Evolutionary conservation across 78 protist species (phyloP).

Genomic region (Salpingoeca rosetta): DNA sequence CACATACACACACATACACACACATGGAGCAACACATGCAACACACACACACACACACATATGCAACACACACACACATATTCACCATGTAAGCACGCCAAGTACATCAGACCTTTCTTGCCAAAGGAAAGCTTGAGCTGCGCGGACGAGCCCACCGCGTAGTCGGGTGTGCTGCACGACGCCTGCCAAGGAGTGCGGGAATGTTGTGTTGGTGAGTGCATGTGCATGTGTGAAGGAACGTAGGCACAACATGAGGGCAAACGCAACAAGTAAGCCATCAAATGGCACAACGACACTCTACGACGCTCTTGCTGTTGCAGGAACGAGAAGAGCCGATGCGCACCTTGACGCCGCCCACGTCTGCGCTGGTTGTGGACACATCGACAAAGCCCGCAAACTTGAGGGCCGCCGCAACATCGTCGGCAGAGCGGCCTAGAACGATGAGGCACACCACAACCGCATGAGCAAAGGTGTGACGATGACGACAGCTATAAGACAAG

Average conservation of each 20-base stretch:
- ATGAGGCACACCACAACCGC: no score
- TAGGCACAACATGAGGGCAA: background rate
- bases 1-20: no score
- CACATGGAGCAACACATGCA: no score
- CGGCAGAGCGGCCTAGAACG: constrained; percentile 1
- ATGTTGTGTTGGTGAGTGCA: no score
- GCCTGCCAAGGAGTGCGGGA: background rate
- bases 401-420: constrained; percentile 3
- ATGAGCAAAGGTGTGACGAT: no score
- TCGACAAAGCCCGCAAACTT: constrained; percentile 6
- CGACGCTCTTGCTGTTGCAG: no score
- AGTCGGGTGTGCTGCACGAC: background rate
- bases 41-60: no score
- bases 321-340: background rate
- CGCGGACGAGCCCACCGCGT: background rate
- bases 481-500: no score
- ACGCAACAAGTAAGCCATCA: background rate
- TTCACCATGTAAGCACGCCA: no score
- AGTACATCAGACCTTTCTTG: background rate
- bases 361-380: background rate
- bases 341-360: background rate
- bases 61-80: no score
- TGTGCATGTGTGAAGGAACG: background rate
- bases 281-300: background rate
- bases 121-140: background rate